Percentiles rank a stretch among this genome's conserved stretches.
Conservation (phyloP, 2,329 filamentous ascomycete species). For the Trichoderma sp. region DNA sequence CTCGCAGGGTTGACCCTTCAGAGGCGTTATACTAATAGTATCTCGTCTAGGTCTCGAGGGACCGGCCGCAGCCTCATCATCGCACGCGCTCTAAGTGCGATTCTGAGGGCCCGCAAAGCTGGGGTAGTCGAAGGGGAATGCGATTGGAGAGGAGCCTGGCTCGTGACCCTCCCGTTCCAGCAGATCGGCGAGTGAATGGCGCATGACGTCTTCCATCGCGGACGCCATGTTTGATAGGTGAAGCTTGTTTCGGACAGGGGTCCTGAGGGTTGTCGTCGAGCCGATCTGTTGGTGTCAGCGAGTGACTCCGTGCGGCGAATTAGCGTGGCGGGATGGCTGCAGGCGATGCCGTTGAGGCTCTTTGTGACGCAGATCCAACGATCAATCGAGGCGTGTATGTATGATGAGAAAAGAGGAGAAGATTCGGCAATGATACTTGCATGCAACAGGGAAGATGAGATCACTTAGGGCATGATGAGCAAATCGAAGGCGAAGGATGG, state of each 20-base stretch:
- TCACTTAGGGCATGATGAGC: background rate
- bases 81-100: constrained; percentile 14
- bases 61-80: constrained; percentile 1
- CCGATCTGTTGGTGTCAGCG: constrained; percentile 9
- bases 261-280: background rate
- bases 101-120: constrained; percentile 13
- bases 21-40: background rate
- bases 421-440: background rate
- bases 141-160: constrained; percentile 12
- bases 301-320: constrained; percentile 10
- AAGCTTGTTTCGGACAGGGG: background rate
- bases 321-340: background rate
- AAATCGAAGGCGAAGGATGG: background rate
- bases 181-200: constrained; percentile 16
- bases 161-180: constrained; percentile 20
- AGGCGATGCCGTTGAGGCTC: constrained; percentile 1
- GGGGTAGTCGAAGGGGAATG: constrained; percentile 5
- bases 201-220: constrained; percentile 25
- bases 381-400: background rate
- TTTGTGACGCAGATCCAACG: background rate
- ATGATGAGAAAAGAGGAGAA: background rate
- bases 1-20: background rate
- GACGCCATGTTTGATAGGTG: constrained; percentile 2
- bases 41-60: background rate
- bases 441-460: background rate